A percentile compares a stretch with the other conserved stretches of the same genome.
phyloP scores from a whole-genome alignment of 2,329 filamentous ascomycete species.

The Berkeleyomyces basicola region DNA sequence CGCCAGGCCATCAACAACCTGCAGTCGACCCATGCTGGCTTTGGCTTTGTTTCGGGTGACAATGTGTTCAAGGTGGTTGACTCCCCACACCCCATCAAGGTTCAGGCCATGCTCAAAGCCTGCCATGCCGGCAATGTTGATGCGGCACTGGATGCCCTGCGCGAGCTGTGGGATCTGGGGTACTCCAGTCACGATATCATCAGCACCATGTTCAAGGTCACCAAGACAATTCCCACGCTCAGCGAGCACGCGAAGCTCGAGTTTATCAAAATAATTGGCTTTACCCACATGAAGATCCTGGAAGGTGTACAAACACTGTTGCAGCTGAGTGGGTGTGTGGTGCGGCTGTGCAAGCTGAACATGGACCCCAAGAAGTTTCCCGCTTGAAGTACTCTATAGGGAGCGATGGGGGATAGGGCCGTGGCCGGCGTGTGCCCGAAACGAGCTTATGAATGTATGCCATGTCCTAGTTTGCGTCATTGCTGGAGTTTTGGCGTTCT shows the following conservation, averaged over 20 bases:
- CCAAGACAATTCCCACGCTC: conserved; percentile 81
- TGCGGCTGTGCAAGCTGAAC: conserved; percentile 82
- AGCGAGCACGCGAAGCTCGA: conserved; percentile 92
- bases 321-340: conserved; percentile 84
- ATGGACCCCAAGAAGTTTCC: conserved; percentile 81
- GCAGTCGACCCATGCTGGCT: conserved; percentile 82
- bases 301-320: conserved; percentile 91
- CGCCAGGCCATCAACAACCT: conserved; percentile 97
- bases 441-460: neutral
- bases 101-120: conserved; percentile 95
- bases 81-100: conserved; percentile 91
- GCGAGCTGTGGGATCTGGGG: conserved; percentile 84
- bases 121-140: conserved; percentile 89
- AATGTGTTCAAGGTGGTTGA: conserved; percentile 98
- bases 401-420: neutral
- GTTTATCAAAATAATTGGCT: conserved; percentile 97
- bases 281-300: conserved; percentile 98
- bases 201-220: conserved; percentile 97
- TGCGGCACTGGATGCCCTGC: conserved; percentile 65
- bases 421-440: neutral
- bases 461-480: neutral
- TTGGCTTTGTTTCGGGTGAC: conserved; percentile 91
- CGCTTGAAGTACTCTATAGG: conserved; percentile 5
- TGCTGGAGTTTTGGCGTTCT: conserved; percentile 1
- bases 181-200: conserved; percentile 99